Percentiles rank a stretch among this genome's conserved stretches.
phyloP scores from a whole-genome alignment of 192 early-diverging fungal genomes.

The Globomyces pollinis-pini region DNA sequence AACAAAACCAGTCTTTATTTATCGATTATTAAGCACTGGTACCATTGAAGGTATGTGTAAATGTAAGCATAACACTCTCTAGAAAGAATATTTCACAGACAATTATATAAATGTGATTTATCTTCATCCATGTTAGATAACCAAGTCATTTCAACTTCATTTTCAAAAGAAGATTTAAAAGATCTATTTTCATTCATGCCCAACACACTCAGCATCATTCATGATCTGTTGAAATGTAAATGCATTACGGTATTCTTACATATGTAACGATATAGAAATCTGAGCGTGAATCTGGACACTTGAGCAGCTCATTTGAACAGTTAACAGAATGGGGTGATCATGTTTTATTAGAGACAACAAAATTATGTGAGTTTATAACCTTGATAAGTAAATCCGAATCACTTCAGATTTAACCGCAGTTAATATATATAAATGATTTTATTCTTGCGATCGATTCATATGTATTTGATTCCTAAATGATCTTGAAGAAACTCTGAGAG shows the following conservation, averaged over 20 bases:
- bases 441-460: background rate
- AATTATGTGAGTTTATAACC: background rate
- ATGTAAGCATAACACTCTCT: too few relatives aligned
- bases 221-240: background rate
- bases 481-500: background rate
- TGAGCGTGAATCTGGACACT: too few relatives aligned
- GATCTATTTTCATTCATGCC: background rate
- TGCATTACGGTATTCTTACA: background rate
- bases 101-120: background rate
- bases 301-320: background rate
- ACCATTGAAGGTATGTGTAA: slow-evolving; percentile 45
- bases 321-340: background rate
- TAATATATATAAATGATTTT: background rate
- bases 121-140: background rate
- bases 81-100: slow-evolving; percentile 3
- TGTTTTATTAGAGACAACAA: background rate
- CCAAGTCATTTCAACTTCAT: background rate
- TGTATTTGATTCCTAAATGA: slow-evolving; percentile 1
- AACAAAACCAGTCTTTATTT: slow-evolving; percentile 31
- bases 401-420: too few relatives aligned
- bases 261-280: background rate
- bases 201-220: too few relatives aligned
- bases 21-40: slow-evolving; percentile 38
- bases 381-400: background rate
- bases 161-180: slow-evolving; percentile 2